Conservation (phyloP, 106 monocot genomes). For the Hemerocallis citrina region DNA sequence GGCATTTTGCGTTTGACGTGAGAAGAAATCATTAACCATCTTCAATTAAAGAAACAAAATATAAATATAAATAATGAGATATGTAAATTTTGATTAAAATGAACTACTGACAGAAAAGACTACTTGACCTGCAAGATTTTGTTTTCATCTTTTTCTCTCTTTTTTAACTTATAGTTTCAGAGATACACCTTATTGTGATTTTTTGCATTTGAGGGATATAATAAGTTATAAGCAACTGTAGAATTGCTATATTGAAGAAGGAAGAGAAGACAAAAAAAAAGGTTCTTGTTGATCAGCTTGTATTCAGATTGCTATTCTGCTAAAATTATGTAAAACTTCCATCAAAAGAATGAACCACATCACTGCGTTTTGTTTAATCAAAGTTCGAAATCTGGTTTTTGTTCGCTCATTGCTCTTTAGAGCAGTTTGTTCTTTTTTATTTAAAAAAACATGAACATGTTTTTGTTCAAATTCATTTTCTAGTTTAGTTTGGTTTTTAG, state of each 20-base stretch:
- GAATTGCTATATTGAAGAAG: too few relatives aligned
- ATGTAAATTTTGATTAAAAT: constrained; percentile 1
- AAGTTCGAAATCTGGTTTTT: background rate
- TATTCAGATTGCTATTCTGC: background rate
- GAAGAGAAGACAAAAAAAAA: too few relatives aligned
- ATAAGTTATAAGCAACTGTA: background rate
- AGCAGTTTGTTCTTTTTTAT: too few relatives aligned
- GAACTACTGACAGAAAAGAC: too few relatives aligned
- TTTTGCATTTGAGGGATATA: background rate
- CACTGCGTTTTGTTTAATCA: background rate
- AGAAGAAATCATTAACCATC: background rate
- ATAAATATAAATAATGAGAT: background rate
- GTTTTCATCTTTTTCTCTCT: too few relatives aligned
- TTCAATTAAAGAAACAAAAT: background rate
- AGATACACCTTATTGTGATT: background rate
- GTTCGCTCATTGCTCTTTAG: background rate
- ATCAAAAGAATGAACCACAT: background rate
- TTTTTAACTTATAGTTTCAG: too few relatives aligned
- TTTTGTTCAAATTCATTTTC: too few relatives aligned
- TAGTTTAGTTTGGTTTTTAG: too few relatives aligned
- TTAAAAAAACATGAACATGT: too few relatives aligned
- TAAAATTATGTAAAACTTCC: too few relatives aligned
- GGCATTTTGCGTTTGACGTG: background rate
- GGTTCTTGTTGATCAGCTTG: background rate
- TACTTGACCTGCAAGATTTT: too few relatives aligned